A percentile compares a stretch with the other conserved stretches of the same genome.
Evolutionary conservation across 768 basidiomycete species (phyloP).

Genomic region (Astraeus odoratus): DNA sequence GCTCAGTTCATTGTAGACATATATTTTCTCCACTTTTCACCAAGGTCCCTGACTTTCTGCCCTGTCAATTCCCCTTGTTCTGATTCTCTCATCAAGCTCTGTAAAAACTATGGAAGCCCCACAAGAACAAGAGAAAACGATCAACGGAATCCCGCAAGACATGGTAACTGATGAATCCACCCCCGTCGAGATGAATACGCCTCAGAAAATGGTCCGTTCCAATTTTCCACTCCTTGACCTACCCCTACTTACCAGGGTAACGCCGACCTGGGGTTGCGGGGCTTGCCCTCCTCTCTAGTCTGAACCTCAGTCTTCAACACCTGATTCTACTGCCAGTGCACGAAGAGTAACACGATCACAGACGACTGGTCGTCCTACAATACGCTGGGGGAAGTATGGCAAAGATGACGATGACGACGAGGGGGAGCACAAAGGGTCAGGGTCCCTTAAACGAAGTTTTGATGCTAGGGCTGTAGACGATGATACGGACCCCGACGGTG

Average conservation of each 20-base stretch:
- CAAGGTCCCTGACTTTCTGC: slow-evolving; percentile 10
- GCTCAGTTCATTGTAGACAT: neutral
- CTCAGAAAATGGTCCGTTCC: slow-evolving; percentile 24
- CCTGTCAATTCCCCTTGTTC: slow-evolving; percentile 1
- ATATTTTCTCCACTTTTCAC: neutral
- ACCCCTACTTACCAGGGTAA: slow-evolving; percentile 19
- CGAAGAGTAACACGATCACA: slow-evolving; percentile 29
- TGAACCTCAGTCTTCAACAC: slow-evolving; percentile 14
- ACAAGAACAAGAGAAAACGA: slow-evolving; percentile 17
- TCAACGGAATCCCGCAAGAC: slow-evolving; percentile 6
- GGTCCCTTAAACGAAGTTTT: slow-evolving; percentile 27
- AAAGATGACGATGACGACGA: slow-evolving; percentile 25
- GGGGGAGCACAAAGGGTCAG: slow-evolving; percentile 11
- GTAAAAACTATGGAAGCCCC: slow-evolving; percentile 27
- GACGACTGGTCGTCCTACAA: slow-evolving; percentile 27
- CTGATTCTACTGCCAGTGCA: slow-evolving; percentile 18
- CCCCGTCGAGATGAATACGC: slow-evolving; percentile 19
- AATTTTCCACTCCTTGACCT: slow-evolving; percentile 26
- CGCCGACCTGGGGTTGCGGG: slow-evolving; percentile 23
- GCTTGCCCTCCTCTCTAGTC: slow-evolving; percentile 18
- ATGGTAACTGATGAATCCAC: slow-evolving; percentile 15
- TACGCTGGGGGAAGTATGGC: slow-evolving; percentile 29
- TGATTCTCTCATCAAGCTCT: slow-evolving; percentile 25
- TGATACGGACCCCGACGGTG: slow-evolving; percentile 28
- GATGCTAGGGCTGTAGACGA: slow-evolving; percentile 30